Base-by-base conservation (phyloP, 2,329 filamentous ascomycete genomes). In the Sordariomycetes sp. region DNA sequence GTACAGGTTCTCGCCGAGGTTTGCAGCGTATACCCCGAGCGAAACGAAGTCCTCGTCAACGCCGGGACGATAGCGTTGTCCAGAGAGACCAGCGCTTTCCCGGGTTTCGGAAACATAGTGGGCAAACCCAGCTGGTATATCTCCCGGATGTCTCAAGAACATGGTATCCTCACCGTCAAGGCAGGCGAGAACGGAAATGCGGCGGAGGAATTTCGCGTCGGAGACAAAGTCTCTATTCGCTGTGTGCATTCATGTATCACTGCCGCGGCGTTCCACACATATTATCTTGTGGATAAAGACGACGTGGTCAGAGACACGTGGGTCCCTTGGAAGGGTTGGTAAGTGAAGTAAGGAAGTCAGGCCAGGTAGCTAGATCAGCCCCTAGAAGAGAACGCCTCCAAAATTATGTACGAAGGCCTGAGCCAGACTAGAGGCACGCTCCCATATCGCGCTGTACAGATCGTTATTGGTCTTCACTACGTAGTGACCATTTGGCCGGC, bases 311-410 rank as follows among this genome's bases (percentile, higher is more conserved):
- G 53, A 45, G 68, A 70, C 20, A 62, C 67, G 12, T 71, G 69
- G 69, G 57, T 69, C 42, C 70, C 70, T 15, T 72, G 69, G 66
- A 72, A 70, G 61, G 70, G 70, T 0, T 67, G 65, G 65, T 67
- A 57, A 59, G 2, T 2, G 45, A 22, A 24, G 17, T 12, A 20
- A 20, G 24, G 24, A 4, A 32, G 28, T 32, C 28, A 3, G 28
- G 28, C 28, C 28, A 32, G 28, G 8, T 32, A n/a, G n/a, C 28
- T 4, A 32, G 28, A 32, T 32, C 28, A 32, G 8, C 8, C 28
- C 28, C 28, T 32, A 8, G 28, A 32, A 32, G 4, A 4, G 3
- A 32, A 4, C 28, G 28, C 28, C 8, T 32, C 8, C 8, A 32
- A 32, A 32, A 32, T 32, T 32, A 32, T 8, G 28, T 8, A 32